Conservation (phyloP, 352 stramenopile genomes). For the Phytophthora megakarya region DNA sequence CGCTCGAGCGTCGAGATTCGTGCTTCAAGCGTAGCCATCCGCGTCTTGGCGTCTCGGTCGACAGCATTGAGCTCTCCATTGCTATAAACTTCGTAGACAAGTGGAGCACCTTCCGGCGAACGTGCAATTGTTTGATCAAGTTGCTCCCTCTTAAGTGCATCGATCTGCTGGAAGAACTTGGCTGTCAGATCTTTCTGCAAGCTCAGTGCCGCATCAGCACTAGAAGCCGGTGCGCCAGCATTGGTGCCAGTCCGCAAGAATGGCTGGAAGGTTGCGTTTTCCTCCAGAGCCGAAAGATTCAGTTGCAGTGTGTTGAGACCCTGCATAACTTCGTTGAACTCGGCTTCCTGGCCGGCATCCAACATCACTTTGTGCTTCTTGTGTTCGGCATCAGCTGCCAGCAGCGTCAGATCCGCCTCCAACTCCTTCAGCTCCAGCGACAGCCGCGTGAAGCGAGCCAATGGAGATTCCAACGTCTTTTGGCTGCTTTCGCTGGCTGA, state of each 20-base stretch:
- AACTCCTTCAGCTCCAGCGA: conserved; percentile 75
- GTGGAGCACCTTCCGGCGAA: conserved; percentile 34
- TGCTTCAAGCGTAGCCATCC: conserved; percentile 61
- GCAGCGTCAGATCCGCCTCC: conserved; percentile 60
- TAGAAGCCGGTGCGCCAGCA: conserved; percentile 9
- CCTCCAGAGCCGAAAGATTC: conserved; percentile 64
- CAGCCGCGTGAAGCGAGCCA: conserved; percentile 73
- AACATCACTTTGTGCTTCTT: conserved; percentile 59
- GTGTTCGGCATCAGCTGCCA: conserved; percentile 45
- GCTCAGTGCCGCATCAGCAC: conserved; percentile 48
- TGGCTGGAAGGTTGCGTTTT: conserved; percentile 58
- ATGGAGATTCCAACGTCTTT: conserved; percentile 58
- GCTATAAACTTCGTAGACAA: conserved; percentile 85
- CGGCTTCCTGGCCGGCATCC: conserved; percentile 69
- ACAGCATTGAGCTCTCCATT: conserved; percentile 74
- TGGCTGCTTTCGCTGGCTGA: conserved; percentile 24
- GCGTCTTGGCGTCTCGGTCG: conserved; percentile 67
- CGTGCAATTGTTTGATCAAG: conserved; percentile 20
- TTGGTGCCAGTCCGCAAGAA: conserved; percentile 45
- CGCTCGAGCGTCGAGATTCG: conserved; percentile 66
- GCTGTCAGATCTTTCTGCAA: conserved; percentile 73
- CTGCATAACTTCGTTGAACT: conserved; percentile 68
- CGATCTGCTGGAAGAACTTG: conserved; percentile 76
- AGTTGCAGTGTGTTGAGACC: conserved; percentile 64
- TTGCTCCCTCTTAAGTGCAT: conserved; percentile 55